A percentile compares a stretch with the other conserved stretches of the same genome.
Evolutionary conservation across 257 asterid genomes (phyloP).

Genomic region (Solanum stenotomum): DNA sequence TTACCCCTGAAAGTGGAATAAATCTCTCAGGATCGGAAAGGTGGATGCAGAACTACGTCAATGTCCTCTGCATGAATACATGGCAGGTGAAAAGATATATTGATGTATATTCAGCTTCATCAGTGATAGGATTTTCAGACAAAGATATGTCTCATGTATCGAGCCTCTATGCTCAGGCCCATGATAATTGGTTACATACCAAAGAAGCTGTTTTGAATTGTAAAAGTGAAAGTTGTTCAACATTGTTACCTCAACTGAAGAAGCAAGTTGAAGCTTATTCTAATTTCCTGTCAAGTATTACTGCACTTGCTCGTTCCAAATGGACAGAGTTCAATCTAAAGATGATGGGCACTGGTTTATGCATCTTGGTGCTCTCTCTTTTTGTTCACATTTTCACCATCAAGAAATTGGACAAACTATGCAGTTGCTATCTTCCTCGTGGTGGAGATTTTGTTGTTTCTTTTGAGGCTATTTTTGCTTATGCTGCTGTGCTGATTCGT

Average conservation of each 20-base stretch:
- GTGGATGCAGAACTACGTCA: constrained; percentile 67
- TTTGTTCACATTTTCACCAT: constrained; percentile 42
- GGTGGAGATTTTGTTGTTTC: background rate
- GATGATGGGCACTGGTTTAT: constrained; percentile 77
- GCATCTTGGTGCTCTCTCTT: constrained; percentile 61
- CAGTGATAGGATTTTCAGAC: constrained; percentile 85
- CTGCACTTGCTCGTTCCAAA: constrained; percentile 86
- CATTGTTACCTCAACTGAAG: constrained; percentile 29
- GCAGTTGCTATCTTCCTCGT: background rate
- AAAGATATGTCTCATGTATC: constrained; percentile 65
- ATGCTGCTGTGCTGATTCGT: background rate
- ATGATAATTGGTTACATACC: constrained; percentile 58
- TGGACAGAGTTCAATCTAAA: constrained; percentile 92
- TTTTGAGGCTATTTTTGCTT: background rate
- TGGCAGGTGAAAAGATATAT: constrained; percentile 99
- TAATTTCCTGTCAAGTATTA: constrained; percentile 60
- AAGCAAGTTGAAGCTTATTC: constrained; percentile 66
- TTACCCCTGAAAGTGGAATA: constrained; percentile 18
- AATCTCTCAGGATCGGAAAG: constrained; percentile 29
- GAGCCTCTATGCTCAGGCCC: constrained; percentile 60
- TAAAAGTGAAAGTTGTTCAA: constrained; percentile 17
- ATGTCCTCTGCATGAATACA: constrained; percentile 85
- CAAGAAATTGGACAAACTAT: constrained; percentile 49
- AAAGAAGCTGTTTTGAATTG: constrained; percentile 28
- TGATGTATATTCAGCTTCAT: constrained; percentile 89